phyloP scores from a whole-genome alignment of 495 filamentous ascomycete genomes.

The Tuber aestivum region DNA sequence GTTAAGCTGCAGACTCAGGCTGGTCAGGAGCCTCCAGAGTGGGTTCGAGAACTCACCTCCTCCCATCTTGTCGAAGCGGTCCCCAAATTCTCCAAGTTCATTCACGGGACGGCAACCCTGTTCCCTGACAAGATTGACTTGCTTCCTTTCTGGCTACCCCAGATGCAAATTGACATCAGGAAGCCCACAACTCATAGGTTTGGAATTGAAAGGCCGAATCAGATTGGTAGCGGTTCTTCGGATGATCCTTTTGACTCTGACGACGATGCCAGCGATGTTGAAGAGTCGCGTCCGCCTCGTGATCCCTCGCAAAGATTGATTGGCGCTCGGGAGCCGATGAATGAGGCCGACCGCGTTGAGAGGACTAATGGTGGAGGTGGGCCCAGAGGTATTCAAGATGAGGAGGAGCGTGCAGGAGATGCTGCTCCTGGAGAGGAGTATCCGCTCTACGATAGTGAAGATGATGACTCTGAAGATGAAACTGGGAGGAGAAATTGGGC shows the following conservation, averaged over 20 bases:
- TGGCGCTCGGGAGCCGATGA: slow-evolving; percentile 21
- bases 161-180: slow-evolving; percentile 97
- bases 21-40: slow-evolving; percentile 93
- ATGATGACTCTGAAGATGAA: slow-evolving; percentile 53
- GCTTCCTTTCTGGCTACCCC: slow-evolving; percentile 93
- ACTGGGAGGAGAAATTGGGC: slow-evolving; percentile 16
- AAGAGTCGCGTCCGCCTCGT: slow-evolving; percentile 7
- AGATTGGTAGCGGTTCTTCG: slow-evolving; percentile 66
- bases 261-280: slow-evolving; percentile 44
- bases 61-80: slow-evolving; percentile 96
- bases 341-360: slow-evolving; percentile 32
- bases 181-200: slow-evolving; percentile 81
- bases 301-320: slow-evolving; percentile 17
- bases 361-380: slow-evolving; percentile 25
- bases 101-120: slow-evolving; percentile 82
- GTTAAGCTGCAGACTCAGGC: slow-evolving; percentile 97
- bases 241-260: slow-evolving; percentile 62
- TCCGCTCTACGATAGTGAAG: slow-evolving; percentile 86
- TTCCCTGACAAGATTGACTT: slow-evolving; percentile 85
- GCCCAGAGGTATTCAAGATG: slow-evolving; percentile 50
- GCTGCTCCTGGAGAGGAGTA: slow-evolving; percentile 64
- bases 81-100: slow-evolving; percentile 99
- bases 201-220: slow-evolving; percentile 73
- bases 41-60: slow-evolving; percentile 85
- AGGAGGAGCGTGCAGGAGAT: slow-evolving; percentile 63